Evolutionary conservation across 306 rosid species (phyloP).

Genomic region (Cucumis cinereus): DNA sequence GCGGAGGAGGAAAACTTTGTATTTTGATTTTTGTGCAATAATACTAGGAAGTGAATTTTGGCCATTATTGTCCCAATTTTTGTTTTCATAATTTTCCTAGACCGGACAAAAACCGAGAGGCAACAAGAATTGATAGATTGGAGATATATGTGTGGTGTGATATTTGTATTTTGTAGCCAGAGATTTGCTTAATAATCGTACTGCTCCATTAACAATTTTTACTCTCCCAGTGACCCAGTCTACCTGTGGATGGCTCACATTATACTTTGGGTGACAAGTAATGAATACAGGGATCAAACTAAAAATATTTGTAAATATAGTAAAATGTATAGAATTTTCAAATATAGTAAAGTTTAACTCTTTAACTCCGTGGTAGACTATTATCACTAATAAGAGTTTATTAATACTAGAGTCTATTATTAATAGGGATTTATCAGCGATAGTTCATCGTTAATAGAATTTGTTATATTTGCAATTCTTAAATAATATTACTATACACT

Average conservation of each 20-base stretch:
- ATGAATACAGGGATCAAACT: too few species aligned
- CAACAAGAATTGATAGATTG: not conserved
- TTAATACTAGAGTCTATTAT: too few species aligned
- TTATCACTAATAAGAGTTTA: too few species aligned
- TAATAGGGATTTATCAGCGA: too few species aligned
- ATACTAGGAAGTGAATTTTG: not conserved
- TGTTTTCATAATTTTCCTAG: not conserved
- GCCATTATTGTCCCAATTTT: not conserved
- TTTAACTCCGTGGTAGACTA: too few species aligned
- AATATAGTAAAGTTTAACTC: too few species aligned
- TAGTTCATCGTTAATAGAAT: too few species aligned
- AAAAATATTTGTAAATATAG: too few species aligned
- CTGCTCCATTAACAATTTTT: not conserved
- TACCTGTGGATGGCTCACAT: not conserved
- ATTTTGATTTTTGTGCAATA: conserved; percentile 25
- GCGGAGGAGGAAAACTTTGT: conserved; percentile 84
- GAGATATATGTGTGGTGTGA: not conserved
- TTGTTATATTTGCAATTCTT: too few species aligned
- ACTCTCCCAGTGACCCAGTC: not conserved
- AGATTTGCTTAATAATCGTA: not conserved
- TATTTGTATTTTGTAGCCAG: not conserved
- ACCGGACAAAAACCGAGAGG: not conserved
- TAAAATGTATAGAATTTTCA: too few species aligned
- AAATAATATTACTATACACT: too few species aligned
- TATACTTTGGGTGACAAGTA: too few species aligned